phyloP scores from a whole-genome alignment of 768 basidiomycete species.

The Erythrobasidium yunnanense region DNA sequence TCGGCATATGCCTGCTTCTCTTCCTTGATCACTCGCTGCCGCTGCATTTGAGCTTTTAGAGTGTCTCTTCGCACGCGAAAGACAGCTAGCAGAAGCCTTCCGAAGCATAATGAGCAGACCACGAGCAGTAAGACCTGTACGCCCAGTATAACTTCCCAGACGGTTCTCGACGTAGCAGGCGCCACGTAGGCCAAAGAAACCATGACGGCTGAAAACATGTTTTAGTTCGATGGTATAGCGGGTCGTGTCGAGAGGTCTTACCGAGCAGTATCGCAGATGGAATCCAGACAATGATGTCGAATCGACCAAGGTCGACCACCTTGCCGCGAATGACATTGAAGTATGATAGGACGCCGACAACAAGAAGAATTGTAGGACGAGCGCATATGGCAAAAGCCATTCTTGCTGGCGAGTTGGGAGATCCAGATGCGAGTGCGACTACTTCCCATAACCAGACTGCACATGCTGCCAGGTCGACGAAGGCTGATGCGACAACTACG shows the following conservation, averaged over 20 bases:
- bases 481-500: background rate
- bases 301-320: conserved; percentile 15
- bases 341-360: conserved; percentile 24
- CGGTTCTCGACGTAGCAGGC: background rate
- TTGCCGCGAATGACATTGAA: conserved; percentile 19
- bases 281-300: conserved; percentile 25
- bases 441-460: conserved; percentile 23
- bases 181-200: conserved; percentile 17
- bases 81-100: conserved; percentile 19
- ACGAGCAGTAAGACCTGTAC: background rate
- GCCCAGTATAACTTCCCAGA: conserved; percentile 18
- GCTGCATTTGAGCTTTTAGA: background rate
- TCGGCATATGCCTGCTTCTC: conserved; percentile 15
- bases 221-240: too few relatives aligned
- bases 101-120: conserved; percentile 15
- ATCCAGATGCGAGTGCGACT: conserved; percentile 1
- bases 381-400: conserved; percentile 27
- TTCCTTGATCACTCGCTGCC: conserved; percentile 4
- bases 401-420: conserved; percentile 1
- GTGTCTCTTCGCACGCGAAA: conserved; percentile 17
- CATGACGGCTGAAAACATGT: background rate
- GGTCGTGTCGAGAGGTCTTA: too few relatives aligned
- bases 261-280: conserved; percentile 15
- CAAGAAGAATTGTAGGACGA: conserved; percentile 15
- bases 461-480: conserved; percentile 8